phyloP scores from a whole-genome alignment of 129 eudicot genomes.

The Gnaphalium uliginosum region DNA sequence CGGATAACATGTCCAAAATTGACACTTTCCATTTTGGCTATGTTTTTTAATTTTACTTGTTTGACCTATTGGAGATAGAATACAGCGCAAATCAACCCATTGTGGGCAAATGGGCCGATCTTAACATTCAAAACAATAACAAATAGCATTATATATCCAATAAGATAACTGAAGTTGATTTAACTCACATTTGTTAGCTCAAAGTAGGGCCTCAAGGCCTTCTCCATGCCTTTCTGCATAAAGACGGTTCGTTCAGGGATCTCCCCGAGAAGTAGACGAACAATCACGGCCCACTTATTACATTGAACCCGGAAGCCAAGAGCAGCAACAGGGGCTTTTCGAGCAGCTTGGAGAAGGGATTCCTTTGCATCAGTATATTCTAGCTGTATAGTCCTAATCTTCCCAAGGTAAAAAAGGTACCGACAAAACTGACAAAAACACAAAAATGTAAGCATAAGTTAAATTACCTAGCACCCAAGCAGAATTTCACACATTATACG shows the following conservation, averaged over 20 bases:
- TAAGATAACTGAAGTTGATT: background rate
- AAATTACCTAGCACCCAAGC: background rate
- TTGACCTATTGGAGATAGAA: background rate
- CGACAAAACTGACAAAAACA: conserved; percentile 70
- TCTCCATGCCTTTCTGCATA: conserved; percentile 99
- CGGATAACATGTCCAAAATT: too few species aligned
- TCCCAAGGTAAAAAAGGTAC: conserved; percentile 89
- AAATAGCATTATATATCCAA: background rate
- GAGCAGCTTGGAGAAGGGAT: conserved; percentile 95
- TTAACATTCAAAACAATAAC: background rate
- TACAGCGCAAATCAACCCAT: background rate
- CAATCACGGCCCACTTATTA: conserved; percentile 97
- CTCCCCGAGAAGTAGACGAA: conserved; percentile 87
- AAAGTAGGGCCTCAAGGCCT: conserved; percentile 89
- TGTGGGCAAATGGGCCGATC: background rate
- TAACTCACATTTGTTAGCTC: conserved; percentile 93
- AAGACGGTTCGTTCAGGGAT: conserved; percentile 92
- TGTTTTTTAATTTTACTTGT: background rate
- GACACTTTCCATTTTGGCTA: too few species aligned
- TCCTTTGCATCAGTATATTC: conserved; percentile 99
- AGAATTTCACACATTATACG: background rate
- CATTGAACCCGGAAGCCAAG: conserved; percentile 93
- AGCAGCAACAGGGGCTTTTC: conserved; percentile 95
- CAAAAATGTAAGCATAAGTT: background rate
- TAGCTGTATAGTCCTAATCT: conserved; percentile 92